These are phyloP conservation scores for Remersonia thermophila DNA, from an alignment of 2,329 filamentous ascomycete species.

Conservation along the genomic window DNA sequence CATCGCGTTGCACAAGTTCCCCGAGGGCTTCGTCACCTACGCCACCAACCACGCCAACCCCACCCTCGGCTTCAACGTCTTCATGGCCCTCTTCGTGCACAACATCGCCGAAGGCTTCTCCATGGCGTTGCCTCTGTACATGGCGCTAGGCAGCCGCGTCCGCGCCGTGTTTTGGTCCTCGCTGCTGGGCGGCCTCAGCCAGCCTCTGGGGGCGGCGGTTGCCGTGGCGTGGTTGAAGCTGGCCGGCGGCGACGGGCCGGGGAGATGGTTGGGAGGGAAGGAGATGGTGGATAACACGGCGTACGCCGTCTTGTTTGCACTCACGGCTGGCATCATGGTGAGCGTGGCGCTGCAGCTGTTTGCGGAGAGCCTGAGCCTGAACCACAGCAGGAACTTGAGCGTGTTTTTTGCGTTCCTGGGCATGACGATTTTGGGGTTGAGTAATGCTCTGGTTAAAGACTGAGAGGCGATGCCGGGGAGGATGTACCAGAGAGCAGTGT, in stretches of 20 bases:
- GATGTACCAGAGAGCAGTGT: too few relatives aligned
- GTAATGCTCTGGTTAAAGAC: constrained; percentile 43
- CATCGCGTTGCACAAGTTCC: constrained; percentile 92
- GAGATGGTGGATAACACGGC: constrained; percentile 37
- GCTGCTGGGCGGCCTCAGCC: constrained; percentile 71
- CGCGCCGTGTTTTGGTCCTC: constrained; percentile 78
- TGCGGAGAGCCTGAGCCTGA: constrained; percentile 70
- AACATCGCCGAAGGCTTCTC: constrained; percentile 97
- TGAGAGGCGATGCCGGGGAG: too few relatives aligned
- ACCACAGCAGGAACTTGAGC: constrained; percentile 65
- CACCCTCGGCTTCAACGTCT: constrained; percentile 75
- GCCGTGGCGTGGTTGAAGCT: constrained; percentile 79
- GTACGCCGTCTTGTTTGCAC: constrained; percentile 75
- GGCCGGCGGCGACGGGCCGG: constrained; percentile 29
- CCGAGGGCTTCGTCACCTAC: constrained; percentile 79
- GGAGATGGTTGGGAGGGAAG: too few relatives aligned
- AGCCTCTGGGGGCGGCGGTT: constrained; percentile 73
- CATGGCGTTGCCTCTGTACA: constrained; percentile 82
- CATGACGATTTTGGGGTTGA: constrained; percentile 78
- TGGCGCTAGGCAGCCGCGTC: constrained; percentile 69
- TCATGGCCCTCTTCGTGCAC: constrained; percentile 92
- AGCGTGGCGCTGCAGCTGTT: constrained; percentile 85
- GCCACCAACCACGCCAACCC: constrained; percentile 96
- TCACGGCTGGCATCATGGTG: constrained; percentile 89
- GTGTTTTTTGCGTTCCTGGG: constrained; percentile 72